Evolutionary conservation across 306 rosid genomes (phyloP).

Genomic region (Carpinus viminea): DNA sequence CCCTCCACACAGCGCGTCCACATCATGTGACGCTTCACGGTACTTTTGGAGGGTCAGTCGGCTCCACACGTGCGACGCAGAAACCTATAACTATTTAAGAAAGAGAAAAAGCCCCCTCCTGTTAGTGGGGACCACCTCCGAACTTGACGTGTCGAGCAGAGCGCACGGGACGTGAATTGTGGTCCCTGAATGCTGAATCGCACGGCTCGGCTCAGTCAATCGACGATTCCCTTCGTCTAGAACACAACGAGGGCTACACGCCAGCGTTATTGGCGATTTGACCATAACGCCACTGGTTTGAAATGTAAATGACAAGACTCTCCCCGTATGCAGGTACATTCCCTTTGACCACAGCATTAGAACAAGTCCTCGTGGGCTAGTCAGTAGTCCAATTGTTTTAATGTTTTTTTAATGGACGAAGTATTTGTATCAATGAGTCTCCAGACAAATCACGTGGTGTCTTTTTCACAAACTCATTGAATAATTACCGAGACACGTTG

Average conservation of each 20-base stretch:
- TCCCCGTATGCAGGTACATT: no score
- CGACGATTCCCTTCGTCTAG: constrained; percentile 13
- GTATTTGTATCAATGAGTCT: no score
- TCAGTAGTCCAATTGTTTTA: no score
- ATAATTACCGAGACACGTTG: no score
- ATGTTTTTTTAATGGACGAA: no score
- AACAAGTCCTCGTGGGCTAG: no score
- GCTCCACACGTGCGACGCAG: constrained; percentile 64
- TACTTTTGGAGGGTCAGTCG: constrained; percentile 30
- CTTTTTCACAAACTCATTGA: no score
- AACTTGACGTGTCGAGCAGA: constrained; percentile 20
- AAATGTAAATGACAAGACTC: neutral
- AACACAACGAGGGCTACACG: neutral
- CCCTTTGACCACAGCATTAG: no score
- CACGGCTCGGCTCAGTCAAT: constrained; percentile 30
- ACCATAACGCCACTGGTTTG: neutral
- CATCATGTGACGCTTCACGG: constrained; percentile 17
- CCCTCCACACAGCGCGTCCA: neutral
- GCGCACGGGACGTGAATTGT: constrained; percentile 29
- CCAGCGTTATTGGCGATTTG: neutral
- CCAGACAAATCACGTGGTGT: no score
- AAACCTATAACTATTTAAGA: constrained; percentile 26
- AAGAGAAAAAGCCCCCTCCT: neutral
- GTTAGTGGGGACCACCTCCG: constrained; percentile 37
- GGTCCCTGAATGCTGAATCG: constrained; percentile 45